Conservation (phyloP, 805 yeast genomes). For the Spencermartinsiella europaea region DNA sequence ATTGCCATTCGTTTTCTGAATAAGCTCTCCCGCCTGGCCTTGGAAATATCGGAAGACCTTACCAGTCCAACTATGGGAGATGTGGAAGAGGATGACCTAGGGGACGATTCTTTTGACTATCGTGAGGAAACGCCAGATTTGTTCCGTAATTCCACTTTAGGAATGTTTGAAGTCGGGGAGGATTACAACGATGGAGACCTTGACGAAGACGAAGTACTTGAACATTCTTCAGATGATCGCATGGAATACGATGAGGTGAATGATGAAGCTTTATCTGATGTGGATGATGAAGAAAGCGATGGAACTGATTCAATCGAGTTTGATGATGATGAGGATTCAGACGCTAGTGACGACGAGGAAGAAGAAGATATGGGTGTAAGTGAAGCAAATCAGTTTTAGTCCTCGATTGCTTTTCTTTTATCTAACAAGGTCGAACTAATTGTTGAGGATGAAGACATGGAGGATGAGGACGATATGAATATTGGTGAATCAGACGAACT, state of each 20-base stretch:
- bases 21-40: constrained; percentile 41
- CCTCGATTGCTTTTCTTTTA: too few relatives aligned
- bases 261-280: constrained; percentile 26
- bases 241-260: constrained; percentile 22
- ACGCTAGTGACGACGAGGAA: constrained; percentile 31
- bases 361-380: constrained; percentile 28
- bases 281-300: constrained; percentile 19
- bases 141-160: constrained; percentile 82
- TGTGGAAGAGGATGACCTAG: constrained; percentile 53
- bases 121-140: constrained; percentile 72
- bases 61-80: constrained; percentile 45
- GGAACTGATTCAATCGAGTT: constrained; percentile 9
- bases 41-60: constrained; percentile 32
- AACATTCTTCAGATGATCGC: constrained; percentile 15
- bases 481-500: constrained; percentile 16
- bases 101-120: constrained; percentile 45
- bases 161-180: constrained; percentile 84
- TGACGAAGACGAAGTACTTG: constrained; percentile 30
- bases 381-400: too few relatives aligned
- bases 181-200: constrained; percentile 56
- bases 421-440: constrained; percentile 13
- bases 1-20: constrained; percentile 56
- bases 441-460: constrained; percentile 18
- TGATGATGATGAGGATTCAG: constrained; percentile 34
- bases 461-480: constrained; percentile 6